Base-by-base conservation (phyloP, 2,329 filamentous ascomycete genomes). In the Xylariaceae sp. region DNA sequence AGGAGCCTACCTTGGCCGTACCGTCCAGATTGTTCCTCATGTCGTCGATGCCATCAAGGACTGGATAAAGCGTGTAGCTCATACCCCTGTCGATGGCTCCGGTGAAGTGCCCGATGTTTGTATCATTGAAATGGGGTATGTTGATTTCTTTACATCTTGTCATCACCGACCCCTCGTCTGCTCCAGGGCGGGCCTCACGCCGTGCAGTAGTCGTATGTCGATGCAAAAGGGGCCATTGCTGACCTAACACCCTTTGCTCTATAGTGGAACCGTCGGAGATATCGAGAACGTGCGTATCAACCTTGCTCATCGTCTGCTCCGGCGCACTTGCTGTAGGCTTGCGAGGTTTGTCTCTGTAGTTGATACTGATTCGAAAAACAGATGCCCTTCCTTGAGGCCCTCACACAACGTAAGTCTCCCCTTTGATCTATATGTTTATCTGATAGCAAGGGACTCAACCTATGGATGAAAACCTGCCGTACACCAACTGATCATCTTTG, bases 11-110 rank as follows among this genome's bases (percentile, higher is more conserved):
- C 83, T 97, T 10, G 93, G 93, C 65, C 87, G 88, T 74, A 92
- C 92, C 15, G 88, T 95, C 13, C 92, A 97, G 75, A 88, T 95
- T 5, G 92, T 97, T 4, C 93, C 93, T 1, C 93, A 97, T 74
- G 82, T 97, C 67, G 96, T 92, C 57, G 86, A 95, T 71, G 90
- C 88, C 15, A 96, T 97, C 69, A 89, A 96, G 75, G 89, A 95
- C 61, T 96, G 91, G 89, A 91, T 97, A 64, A 85, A 92, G 76
- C 83, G 89, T 30, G 93, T 97, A 10, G 88, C 93, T 37, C 86
- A 82, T 70, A 87, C 94, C 48, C 89, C 92, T 0, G 91, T 96
- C 2, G 93, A 97, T 70, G 89, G 93, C 66, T 90, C 90, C 1
- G 84, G 85, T 17, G 84, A 88, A 70, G 83, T 87, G 74, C 93